phyloP scores from a whole-genome alignment of 2,329 filamentous ascomycete genomes.

The Scedosporium aurantiacum region DNA sequence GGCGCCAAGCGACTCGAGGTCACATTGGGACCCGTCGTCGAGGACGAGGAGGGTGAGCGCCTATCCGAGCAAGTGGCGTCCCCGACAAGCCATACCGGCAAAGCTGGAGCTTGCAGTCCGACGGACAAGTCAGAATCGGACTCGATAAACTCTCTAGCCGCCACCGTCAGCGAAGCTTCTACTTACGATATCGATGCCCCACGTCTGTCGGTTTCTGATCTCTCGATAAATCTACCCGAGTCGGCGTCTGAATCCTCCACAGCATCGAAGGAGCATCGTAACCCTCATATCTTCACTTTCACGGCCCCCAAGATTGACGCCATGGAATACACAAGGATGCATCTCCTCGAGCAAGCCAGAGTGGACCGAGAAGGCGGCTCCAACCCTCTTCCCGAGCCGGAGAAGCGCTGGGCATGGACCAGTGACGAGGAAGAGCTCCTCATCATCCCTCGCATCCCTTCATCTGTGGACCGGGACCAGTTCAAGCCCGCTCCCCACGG shows the following conservation, averaged over 20 bases:
- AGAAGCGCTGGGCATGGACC: constrained; percentile 23
- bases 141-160: background rate
- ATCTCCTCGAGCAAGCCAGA: constrained; percentile 21
- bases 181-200: too few species aligned
- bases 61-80: background rate
- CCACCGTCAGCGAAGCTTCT: too few species aligned
- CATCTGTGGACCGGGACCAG: background rate
- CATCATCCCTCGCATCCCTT: background rate
- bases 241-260: background rate
- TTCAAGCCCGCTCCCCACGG: background rate
- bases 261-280: background rate
- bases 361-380: constrained; percentile 15
- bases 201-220: too few species aligned
- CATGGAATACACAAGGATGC: constrained; percentile 27
- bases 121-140: background rate
- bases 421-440: constrained; percentile 5
- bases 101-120: background rate
- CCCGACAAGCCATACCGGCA: background rate
- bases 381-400: constrained; percentile 19
- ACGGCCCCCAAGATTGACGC: constrained; percentile 23
- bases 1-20: background rate
- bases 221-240: background rate
- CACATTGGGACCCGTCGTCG: background rate
- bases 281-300: constrained; percentile 10
- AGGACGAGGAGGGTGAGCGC: background rate